Conservation (phyloP, 1,284 basidiomycete genomes). For the Irpex rosettiformis region DNA sequence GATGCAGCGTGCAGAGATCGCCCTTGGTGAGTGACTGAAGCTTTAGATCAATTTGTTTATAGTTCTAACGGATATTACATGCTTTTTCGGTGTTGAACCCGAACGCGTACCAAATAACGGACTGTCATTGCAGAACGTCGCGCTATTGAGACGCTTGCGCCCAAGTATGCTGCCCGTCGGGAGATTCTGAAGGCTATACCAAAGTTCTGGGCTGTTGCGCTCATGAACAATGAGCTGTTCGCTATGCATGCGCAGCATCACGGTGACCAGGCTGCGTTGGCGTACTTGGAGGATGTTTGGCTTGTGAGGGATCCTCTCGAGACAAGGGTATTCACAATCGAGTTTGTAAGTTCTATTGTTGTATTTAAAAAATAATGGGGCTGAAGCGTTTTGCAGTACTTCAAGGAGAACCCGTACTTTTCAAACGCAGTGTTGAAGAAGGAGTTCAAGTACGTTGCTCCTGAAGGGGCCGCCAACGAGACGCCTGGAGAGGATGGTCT, state of each 20-base stretch:
- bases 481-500: constrained; percentile 69
- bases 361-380: not conserved
- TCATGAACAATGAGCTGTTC: constrained; percentile 65
- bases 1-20: constrained; percentile 62
- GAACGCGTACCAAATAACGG: too few species aligned
- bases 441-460: constrained; percentile 69
- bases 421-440: constrained; percentile 71
- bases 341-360: constrained; percentile 60
- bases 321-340: constrained; percentile 69
- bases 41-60: constrained; percentile 6
- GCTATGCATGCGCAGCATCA: constrained; percentile 62
- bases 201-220: constrained; percentile 77
- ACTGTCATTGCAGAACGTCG: constrained; percentile 50
- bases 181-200: constrained; percentile 58
- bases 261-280: constrained; percentile 69
- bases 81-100: not conserved
- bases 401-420: constrained; percentile 83
- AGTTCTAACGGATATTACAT: not conserved
- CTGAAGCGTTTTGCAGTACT: constrained; percentile 45
- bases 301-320: constrained; percentile 63
- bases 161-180: constrained; percentile 68
- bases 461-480: constrained; percentile 49
- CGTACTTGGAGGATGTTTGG: constrained; percentile 80
- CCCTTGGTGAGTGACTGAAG: constrained; percentile 52
- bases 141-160: constrained; percentile 50